Evolutionary conservation across 768 basidiomycete genomes (phyloP), one percentile per base, ranked within the genome.

Genomic region (Lyophyllum atratum): DNA sequence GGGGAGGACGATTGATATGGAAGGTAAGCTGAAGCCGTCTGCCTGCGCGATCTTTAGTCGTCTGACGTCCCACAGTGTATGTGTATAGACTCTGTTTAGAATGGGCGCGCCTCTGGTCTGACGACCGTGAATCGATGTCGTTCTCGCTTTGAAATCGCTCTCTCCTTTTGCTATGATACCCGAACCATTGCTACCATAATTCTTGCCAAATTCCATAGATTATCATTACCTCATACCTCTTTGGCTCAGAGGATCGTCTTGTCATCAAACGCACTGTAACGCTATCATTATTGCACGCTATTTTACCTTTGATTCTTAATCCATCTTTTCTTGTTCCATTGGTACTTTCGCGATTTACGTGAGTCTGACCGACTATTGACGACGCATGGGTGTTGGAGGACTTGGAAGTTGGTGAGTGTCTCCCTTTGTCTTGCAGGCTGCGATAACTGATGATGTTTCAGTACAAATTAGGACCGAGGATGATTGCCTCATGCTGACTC

Each of bases 1-100:
- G 19, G 93, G 92, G 25, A 74, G 96, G 49, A 85, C 82, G 54
- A 78, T 88, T 54, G 96, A 98, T 74, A 94, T 97, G 91, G 93
- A 98, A 83, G 89, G 93, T 93, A 59, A 60, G 85, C 75, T 47
- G 26, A 49, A 9, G 48, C 25, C 29, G 42, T 40, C n/a, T 42
- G 22, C 46, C 31, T 49, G 51, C 52, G 26, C 34, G 33, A 40
- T n/a, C 11, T 22, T 24, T 42, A 8, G 43, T 49, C 15, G 14
- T 47, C 46, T 33, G 15, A 43, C 44, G 21, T n/a, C 52, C n/a
- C n/a, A 29, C 59, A 93, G 92, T 83, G 33, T 95, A 96, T 69
- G 86, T 95, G 6, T 96, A 92, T 72, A 80, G 95, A 63, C 75
- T 96, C 21, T 90, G 89, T 62, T 71, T 97, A 44, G 95, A 97